Evolutionary conservation across 2,329 filamentous ascomycete species (phyloP), one percentile per base, ranked within the genome.

Genomic region (Aspergillus spinulosporus): DNA sequence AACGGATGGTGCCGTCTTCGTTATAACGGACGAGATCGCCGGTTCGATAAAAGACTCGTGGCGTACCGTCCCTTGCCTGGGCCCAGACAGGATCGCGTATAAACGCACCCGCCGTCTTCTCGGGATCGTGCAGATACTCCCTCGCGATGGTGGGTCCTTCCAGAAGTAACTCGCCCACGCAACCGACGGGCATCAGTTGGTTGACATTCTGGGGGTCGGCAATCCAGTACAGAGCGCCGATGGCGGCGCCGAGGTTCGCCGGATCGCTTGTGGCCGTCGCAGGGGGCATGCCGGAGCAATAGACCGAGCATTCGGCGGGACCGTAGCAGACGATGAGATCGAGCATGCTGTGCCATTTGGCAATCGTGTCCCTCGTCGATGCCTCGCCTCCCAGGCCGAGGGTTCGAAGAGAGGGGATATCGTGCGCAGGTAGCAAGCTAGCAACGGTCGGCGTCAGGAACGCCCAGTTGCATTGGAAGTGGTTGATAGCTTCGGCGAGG

Each of bases 11-110:
- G 14, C 50, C 50, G 15, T 21, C 15, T 12, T 39, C 26, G 31
- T 52, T 39, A 9, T 45, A 39, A n/a, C 44, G 37, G 21, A 26
- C 50, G 7, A 52, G 50, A 29, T 52, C 50, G 37, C 50, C 50
- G 3, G 50, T 52, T 8, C 50, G 50, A 36, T 52, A 52, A n/a
- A 52, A 15, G 11, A 37, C 34, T 12, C 34, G 34, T 12, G 7
- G 6, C 11, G 9, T 11, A 12, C 9, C 11, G 34, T 4, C 11
- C 11, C 11, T 11, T 4, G 34, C 11, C 4, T 8, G 9, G 7
- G 34, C 34, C 34, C 34, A 37, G 34, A 12, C 6, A 37, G 34
- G 34, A 12, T 37, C 9, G 4, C 9, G 11, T 21, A 46, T 46
- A 31, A 46, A 46, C 4, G 12, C 29, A 3, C 7, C 14, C 2